Base-by-base conservation (phyloP, 169 alveolate genomes). In the Plasmodium berghei region DNA sequence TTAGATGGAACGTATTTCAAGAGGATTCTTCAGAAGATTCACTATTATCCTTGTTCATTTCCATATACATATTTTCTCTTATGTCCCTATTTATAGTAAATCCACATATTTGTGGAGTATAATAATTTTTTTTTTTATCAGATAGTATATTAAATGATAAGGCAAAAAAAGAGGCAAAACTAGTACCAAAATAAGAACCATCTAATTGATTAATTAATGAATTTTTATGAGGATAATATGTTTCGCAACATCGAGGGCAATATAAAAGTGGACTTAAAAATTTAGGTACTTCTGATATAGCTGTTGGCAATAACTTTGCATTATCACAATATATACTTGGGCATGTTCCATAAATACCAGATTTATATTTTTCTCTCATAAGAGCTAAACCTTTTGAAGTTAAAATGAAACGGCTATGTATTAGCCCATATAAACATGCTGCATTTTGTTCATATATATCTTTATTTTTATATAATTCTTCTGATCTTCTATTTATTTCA, bases 121-220 rank as follows among this genome's bases (percentile, higher is more conserved):
- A 83, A 69, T 67, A 83, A 56, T 45, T 46, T 71, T 26, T 83
- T 20, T 83, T 83, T 48, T 83, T 83, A 59, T 83, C 90, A 20
- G 90, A 83, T 22, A 26, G 52, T 5, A 83, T 83, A 34, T 83
- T 83, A 69, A 83, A 93, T n/a, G 90, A 89, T 9, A 85, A 67
- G 12, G 89, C 89, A 63, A 97, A 97, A 28, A 96, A 88, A 28
- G 95, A 98, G 4, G 99, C 97, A 72, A 97, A 95, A 40, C 97
- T 93, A 2, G 98, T 96, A 6, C 99, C 99, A 73, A 94, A 97
- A 89, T 87, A 97, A 14, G 98, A 97, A 20, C 99, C 99, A 89
- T 97, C 99, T 49, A 97, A 88, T 48, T 93, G 77, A 18, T 95
- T 74, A 70, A 94, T 87, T 61, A 96, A 87, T 61, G 93, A 72